Base-by-base conservation (phyloP, 2,329 filamentous ascomycete genomes). In the Neofusicoccum ribis region DNA sequence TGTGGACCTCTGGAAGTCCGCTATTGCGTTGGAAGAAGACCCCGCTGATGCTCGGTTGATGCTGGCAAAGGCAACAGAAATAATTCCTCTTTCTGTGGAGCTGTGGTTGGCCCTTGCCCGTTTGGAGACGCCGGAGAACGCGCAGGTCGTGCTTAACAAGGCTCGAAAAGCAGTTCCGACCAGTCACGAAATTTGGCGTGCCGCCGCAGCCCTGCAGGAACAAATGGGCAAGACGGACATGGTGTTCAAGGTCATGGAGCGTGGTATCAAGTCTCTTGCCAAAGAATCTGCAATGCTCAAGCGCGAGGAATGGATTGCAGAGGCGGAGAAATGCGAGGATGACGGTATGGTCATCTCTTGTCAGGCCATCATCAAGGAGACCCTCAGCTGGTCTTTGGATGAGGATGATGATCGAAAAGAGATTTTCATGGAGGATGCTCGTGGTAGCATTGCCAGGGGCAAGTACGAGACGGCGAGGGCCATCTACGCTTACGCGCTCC, bases 361-460 rank as follows among this genome's bases (percentile, higher is more conserved):
- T 73, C 89, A 89, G 68, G 90, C 91, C 54, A 98, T 99, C 69
- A 90, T 99, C 69, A 88, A 90, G 52, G 93, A 97, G 74, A 99
- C 95, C 0, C 85, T 99, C 0, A 94, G 93, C 15, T 99, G 92
- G 89, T 88, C 91, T 3, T 82, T 99, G 41, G 95, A 98, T 70
- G 94, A 98, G 77, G 93, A 98, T 71, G 95, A 99, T 71, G 94
- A 98, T 74, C 89, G 95, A 34, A 96, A 96, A 76, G 92, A 97
- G 69, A 92, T 93, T 14, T 99, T 94, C 93, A 89, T 94, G 82
- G 92, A 97, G 70, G 96, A 99, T 74, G 94, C 94, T 0, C 92
- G 90, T 73, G 84, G 86, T 15, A 92, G 91, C 72, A 93, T 93
- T 73, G 88, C 88, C 66, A 85, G 93, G 66, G 93, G 91, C 49